Conservation (phyloP, 2,329 filamentous ascomycete genomes). For the Exophiala phaeomuriformis region DNA sequence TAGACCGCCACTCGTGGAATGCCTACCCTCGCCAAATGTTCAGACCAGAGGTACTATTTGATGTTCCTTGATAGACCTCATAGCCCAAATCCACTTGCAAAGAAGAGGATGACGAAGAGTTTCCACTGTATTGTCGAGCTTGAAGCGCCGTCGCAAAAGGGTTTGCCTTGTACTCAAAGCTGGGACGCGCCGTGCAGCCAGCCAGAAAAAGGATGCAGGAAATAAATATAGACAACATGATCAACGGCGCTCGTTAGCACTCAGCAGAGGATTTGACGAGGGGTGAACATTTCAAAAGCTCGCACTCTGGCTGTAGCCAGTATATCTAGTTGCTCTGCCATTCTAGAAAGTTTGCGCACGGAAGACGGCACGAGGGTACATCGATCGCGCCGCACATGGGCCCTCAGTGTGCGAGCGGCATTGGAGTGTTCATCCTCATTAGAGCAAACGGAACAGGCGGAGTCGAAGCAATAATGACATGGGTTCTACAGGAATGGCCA, state of each 20-base stretch:
- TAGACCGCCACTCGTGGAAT: background rate
- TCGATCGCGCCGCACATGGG: background rate
- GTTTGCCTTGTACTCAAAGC: conserved; percentile 3
- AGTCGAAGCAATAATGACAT: background rate
- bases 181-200: background rate
- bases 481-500: background rate
- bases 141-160: conserved; percentile 7
- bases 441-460: background rate
- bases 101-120: conserved; percentile 9
- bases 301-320: too few species aligned
- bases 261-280: background rate
- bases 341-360: background rate
- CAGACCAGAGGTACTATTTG: conserved; percentile 35
- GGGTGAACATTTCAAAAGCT: too few species aligned
- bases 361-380: background rate
- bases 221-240: background rate
- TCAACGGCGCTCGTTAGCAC: background rate
- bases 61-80: conserved; percentile 39
- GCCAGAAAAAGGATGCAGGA: background rate
- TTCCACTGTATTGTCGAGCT: conserved; percentile 6
- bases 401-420: background rate
- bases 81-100: conserved; percentile 42
- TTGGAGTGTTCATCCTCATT: background rate
- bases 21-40: conserved; percentile 44
- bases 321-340: background rate